phyloP scores from a whole-genome alignment of 768 basidiomycete species.

The Phylloporus sp. region DNA sequence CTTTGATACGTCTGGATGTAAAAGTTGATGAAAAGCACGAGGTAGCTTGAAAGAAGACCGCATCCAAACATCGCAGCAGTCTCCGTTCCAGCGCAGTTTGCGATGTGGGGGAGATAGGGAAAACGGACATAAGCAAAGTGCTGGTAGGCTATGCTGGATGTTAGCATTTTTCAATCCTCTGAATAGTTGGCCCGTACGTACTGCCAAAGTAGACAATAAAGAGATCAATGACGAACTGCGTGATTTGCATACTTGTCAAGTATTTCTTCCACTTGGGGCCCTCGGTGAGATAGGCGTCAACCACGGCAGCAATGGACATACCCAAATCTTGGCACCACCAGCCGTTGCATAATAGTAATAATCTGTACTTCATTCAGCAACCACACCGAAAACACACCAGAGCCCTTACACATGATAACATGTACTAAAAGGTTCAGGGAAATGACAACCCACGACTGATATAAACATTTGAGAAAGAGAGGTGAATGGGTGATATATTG shows the following conservation, averaged over 20 bases:
- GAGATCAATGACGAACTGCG: conserved; percentile 92
- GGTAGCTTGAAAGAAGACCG: conserved; percentile 80
- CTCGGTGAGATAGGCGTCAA: neutral
- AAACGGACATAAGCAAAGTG: conserved; percentile 71
- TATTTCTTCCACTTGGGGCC: conserved; percentile 91
- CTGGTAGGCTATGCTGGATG: conserved; percentile 53
- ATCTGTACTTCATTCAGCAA: conserved; percentile 44
- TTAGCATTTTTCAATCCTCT: conserved; percentile 5
- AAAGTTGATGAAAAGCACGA: conserved; percentile 94
- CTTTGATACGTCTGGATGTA: conserved; percentile 84
- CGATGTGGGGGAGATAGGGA: conserved; percentile 58
- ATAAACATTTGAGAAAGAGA: conserved; percentile 1
- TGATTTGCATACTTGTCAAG: conserved; percentile 93
- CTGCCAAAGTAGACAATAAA: conserved; percentile 92
- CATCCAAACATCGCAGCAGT: conserved; percentile 87
- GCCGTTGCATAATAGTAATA: conserved; percentile 99
- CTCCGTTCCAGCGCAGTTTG: conserved; percentile 86
- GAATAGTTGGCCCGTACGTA: conserved; percentile 38
- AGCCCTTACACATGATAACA: conserved; percentile 91
- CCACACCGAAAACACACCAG: neutral
- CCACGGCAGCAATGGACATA: conserved; percentile 33
- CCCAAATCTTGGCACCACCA: conserved; percentile 95
- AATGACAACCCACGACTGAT: conserved; percentile 96
- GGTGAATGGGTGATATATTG: neutral
- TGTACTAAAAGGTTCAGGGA: conserved; percentile 87